These are phyloP conservation scores for Penicillium robsamsonii DNA, from an alignment of 495 filamentous ascomycete species.

Conservation along the genomic window DNA sequence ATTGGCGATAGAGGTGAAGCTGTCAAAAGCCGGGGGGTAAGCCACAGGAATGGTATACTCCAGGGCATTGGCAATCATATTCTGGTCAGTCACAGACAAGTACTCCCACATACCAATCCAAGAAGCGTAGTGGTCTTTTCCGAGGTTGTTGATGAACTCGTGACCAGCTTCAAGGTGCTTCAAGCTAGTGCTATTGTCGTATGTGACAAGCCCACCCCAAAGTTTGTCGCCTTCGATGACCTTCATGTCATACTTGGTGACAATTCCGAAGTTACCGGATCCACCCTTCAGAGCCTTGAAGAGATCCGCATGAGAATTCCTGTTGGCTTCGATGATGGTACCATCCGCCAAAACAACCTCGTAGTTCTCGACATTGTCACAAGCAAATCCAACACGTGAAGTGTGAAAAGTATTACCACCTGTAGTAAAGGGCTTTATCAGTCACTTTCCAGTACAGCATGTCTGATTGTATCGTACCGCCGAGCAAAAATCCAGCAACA, in stretches of 20 bases:
- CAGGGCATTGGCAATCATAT: conserved; percentile 14
- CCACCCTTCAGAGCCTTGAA: conserved; percentile 57
- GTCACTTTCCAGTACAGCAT: not conserved
- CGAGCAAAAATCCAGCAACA: conserved; percentile 42
- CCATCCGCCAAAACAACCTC: conserved; percentile 55
- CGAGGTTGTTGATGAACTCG: conserved; percentile 8
- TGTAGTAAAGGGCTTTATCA: not conserved
- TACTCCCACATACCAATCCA: conserved; percentile 25
- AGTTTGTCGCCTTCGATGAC: conserved; percentile 30
- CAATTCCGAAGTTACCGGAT: conserved; percentile 54
- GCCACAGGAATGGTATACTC: conserved; percentile 23
- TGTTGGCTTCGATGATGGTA: conserved; percentile 47
- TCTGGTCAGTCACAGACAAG: conserved; percentile 12
- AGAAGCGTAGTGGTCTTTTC: conserved; percentile 10
- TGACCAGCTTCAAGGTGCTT: conserved; percentile 5
- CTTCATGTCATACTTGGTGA: conserved; percentile 50
- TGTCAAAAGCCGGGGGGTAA: conserved; percentile 15
- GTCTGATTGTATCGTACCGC: conserved; percentile 21
- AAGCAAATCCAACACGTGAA: conserved; percentile 42
- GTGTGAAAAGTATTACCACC: conserved; percentile 45
- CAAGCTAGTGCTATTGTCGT: conserved; percentile 9
- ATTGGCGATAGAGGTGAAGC: conserved; percentile 18
- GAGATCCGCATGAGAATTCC: conserved; percentile 40
- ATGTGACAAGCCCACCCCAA: conserved; percentile 36
- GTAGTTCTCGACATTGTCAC: conserved; percentile 47